Evolutionary conservation across 2,329 filamentous ascomycete genomes (phyloP), one percentile per base, ranked within the genome.

Genomic region (Monilinia aucupariae): DNA sequence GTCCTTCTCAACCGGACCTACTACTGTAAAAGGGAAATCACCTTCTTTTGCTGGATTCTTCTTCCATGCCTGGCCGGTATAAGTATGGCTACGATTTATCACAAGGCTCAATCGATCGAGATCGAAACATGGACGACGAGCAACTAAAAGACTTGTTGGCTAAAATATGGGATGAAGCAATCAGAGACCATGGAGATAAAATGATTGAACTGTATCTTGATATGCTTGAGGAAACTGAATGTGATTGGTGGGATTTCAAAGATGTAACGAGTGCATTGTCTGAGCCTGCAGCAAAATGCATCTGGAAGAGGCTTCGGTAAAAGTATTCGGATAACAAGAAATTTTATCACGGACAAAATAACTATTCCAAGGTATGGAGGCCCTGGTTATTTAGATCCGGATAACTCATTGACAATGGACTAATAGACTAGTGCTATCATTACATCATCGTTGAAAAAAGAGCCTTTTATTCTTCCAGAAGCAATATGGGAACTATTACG

Each of bases 281-380:
- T 13, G 10, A 25, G 17, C 20, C 25, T 15, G 64, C 59, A 12
- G 64, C 69, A 25, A 27, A 53, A 20, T 53, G 30, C 2, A 65
- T 74, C 10, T 72, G 68, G 67, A 22, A 63, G 25, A 43, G 66
- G 56, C 62, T 69, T 15, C 34, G 34, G 4, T 9, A 59, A 22
- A 52, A 30, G 25, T 37, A 66, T 39, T 22, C 55, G 9, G 20
- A 59, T 7, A 12, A 32, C 0, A 43, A 62, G 0, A 5, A 27
- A 4, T 69, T 69, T 25, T 69, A 61, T n/a, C 43, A 69, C 37
- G 37, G 55, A 9, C 22, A n/a, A 10, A 37, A 64, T 17, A 51
- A 50, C 53, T 45, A 20, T 41, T 34, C 54, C 4, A 39, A 64
- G 55, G 65, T 68, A 62, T 20, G 51, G 9, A 34, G 1, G n/a